Evolutionary conservation across 108 stramenopile genomes (phyloP).

Genomic region (Stephanodiscus minutulus): DNA sequence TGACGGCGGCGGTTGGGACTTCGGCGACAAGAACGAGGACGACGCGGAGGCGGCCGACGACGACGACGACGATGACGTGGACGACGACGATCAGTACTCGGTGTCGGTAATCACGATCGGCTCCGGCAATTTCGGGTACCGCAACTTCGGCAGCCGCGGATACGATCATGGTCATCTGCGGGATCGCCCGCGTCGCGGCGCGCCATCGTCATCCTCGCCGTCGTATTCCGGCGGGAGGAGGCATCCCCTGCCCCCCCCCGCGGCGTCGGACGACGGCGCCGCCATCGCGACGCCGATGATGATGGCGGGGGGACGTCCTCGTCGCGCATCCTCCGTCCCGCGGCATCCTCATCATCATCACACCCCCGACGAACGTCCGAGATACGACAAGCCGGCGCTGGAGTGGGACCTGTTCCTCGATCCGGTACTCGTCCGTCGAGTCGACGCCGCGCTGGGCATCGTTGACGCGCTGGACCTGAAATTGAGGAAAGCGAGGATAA

Average conservation of each 20-base stretch:
- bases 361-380: slow-evolving; percentile 2
- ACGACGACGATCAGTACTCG: not conserved
- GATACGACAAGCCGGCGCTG: slow-evolving; percentile 27
- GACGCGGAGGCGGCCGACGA: not conserved
- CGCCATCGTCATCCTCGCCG: too few relatives aligned
- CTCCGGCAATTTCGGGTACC: not conserved
- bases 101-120: not conserved
- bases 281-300: not conserved
- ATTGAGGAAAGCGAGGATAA: slow-evolving; percentile 16
- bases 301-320: too few relatives aligned
- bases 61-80: not conserved
- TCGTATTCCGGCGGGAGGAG: not conserved
- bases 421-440: slow-evolving; percentile 42
- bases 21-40: not conserved
- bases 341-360: too few relatives aligned
- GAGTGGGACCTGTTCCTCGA: slow-evolving; percentile 67
- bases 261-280: not conserved
- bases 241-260: too few relatives aligned
- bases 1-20: not conserved
- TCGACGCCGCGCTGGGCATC: slow-evolving; percentile 32
- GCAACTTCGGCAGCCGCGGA: not conserved
- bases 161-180: not conserved
- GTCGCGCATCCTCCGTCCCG: too few relatives aligned
- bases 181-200: not conserved
- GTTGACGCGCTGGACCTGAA: slow-evolving; percentile 19